Evolutionary conservation across 768 basidiomycete species (phyloP), one percentile per base, ranked within the genome.

Genomic region (Kwoniella sp.): DNA sequence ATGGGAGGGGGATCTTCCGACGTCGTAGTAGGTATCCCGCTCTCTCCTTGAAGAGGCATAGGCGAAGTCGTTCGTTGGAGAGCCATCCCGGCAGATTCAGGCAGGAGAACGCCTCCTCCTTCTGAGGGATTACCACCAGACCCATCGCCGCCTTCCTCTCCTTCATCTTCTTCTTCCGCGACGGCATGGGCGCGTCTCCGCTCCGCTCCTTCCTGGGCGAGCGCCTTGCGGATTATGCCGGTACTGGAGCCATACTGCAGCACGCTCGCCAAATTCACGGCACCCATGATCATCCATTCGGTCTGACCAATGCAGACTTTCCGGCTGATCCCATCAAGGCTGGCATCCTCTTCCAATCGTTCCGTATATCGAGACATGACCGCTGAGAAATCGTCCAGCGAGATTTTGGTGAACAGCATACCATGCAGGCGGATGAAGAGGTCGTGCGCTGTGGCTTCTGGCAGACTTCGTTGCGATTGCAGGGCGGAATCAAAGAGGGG

Each of bases 201-300:
- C 55, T 82, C 78, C 48, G 66, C 67, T 15, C 82, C 77, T 31
- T 84, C 80, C 71, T 83, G 83, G 22, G 81, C 80, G 45, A 89
- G 86, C 2, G 86, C 83, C 67, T 85, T 87, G 58, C 87, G 85
- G 54, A 98, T 81, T 4, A 91, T 82, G 2, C 92, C 88, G 4
- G 84, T 85, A 2, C 88, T 84, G 28, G 87, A 85, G 34, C 96
- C 95, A 72, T 94, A 98, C 80, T 98, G 93, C 73, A 97, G 83
- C 9, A 96, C 80, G 0, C 90, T 86, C 3, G 86, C 84, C 31
- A 97, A 84, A 78, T 95, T 95, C 71, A 92, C 84, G 52, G 90
- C 83, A 0, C 87, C 95, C 92, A 98, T 95, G 90, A 94, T 93
- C 71, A 92, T 89, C 96, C 96, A 99, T 62, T 95, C 92, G 29